A percentile compares a stretch with the other conserved stretches of the same genome.
Evolutionary conservation across 805 yeast species (phyloP).

Genomic region (Saturnispora zaruensis): DNA sequence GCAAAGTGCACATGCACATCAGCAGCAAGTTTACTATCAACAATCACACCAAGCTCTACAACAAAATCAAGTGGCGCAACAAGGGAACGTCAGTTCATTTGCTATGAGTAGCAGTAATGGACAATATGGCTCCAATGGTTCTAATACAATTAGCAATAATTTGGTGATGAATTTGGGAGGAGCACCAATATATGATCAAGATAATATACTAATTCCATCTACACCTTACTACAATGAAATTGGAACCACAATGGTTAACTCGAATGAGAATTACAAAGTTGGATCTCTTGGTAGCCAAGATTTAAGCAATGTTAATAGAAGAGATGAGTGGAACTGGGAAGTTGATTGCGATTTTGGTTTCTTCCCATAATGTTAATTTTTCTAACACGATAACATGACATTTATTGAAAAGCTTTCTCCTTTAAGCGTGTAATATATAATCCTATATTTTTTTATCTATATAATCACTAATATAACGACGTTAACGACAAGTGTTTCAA

Average conservation of each 20-base stretch:
- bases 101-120: not conserved
- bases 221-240: slow-evolving; percentile 5
- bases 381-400: not conserved
- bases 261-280: not conserved
- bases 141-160: slow-evolving; percentile 1
- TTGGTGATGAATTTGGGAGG: not conserved
- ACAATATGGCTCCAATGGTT: not conserved
- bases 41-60: not conserved
- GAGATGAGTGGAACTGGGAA: slow-evolving; percentile 4
- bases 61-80: not conserved
- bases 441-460: no score
- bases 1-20: not conserved
- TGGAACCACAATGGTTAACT: not conserved
- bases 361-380: slow-evolving; percentile 1
- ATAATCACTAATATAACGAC: not conserved
- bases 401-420: not conserved
- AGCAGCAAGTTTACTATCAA: not conserved
- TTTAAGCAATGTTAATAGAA: not conserved
- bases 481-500: not conserved
- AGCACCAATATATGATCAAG: not conserved
- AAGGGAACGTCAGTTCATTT: not conserved
- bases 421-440: no score
- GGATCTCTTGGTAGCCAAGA: not conserved
- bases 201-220: slow-evolving; percentile 2
- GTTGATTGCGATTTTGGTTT: slow-evolving; percentile 7